Evolutionary conservation across 1,139 yeast species (phyloP).

Genomic region (Scheffersomyces parashehatae): DNA sequence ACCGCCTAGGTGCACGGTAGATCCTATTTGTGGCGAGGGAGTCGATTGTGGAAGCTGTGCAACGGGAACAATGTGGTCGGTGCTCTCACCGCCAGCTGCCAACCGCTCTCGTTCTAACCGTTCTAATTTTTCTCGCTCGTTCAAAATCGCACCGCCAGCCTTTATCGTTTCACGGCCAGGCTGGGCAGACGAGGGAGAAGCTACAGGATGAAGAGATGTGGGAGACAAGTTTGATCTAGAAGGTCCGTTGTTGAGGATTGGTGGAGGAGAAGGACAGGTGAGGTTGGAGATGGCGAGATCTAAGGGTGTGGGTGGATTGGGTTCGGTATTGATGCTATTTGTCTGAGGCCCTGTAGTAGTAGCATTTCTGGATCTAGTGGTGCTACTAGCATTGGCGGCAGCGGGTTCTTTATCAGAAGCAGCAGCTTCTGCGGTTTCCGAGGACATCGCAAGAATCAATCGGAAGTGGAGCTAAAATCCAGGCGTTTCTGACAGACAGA

Average conservation of each 20-base stretch:
- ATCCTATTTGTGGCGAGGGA: too few species aligned
- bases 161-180: constrained; percentile 40
- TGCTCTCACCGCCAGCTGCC: constrained; percentile 7
- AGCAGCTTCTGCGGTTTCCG: too few species aligned
- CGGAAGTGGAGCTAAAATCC: too few species aligned
- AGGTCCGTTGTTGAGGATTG: constrained; percentile 48
- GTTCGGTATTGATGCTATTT: too few species aligned
- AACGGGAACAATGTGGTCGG: constrained; percentile 1
- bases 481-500: too few species aligned
- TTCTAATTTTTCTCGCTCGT: constrained; percentile 30
- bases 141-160: constrained; percentile 52
- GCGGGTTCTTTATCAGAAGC: too few species aligned
- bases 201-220: not conserved
- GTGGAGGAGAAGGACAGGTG: constrained; percentile 71
- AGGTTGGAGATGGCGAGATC: constrained; percentile 55
- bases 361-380: too few species aligned
- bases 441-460: too few species aligned
- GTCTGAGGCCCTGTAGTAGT: too few species aligned
- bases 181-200: not conserved
- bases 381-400: too few species aligned
- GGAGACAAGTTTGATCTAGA: constrained; percentile 1
- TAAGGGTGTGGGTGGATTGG: not conserved
- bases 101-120: constrained; percentile 27
- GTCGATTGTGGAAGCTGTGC: too few species aligned
- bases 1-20: too few species aligned